These are phyloP conservation scores for Biscutella laevigata DNA, from an alignment of 441 rosid genomes.

Conservation along the genomic window DNA sequence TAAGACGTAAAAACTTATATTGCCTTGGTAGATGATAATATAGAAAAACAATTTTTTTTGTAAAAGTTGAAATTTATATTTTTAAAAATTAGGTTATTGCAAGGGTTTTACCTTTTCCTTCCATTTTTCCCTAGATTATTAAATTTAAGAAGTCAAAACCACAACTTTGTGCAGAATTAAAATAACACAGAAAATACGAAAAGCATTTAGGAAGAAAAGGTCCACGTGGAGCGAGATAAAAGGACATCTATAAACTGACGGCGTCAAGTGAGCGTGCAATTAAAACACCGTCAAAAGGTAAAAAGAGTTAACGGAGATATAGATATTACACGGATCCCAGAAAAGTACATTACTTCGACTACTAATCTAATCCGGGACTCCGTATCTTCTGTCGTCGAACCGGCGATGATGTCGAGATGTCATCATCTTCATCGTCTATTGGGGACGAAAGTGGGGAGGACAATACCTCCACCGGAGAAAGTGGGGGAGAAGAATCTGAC, in stretches of 20 bases:
- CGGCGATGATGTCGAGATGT: slow-evolving; percentile 14
- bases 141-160: background rate
- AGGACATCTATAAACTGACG: slow-evolving; percentile 25
- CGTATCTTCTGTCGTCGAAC: slow-evolving; percentile 23
- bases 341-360: too few relatives aligned
- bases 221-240: slow-evolving; percentile 20
- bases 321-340: slow-evolving; percentile 23
- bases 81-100: too few relatives aligned
- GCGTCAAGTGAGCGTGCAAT: slow-evolving; percentile 30
- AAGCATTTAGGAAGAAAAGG: slow-evolving; percentile 7
- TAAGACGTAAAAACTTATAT: too few relatives aligned
- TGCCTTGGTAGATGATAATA: too few relatives aligned
- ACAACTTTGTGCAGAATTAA: background rate
- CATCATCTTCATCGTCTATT: background rate
- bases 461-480: slow-evolving; percentile 27
- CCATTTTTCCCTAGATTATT: background rate
- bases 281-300: slow-evolving; percentile 23
- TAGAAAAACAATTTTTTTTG: too few relatives aligned
- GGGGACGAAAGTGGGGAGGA: slow-evolving; percentile 23
- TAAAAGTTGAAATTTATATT: too few relatives aligned
- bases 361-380: slow-evolving; percentile 26
- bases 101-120: too few relatives aligned
- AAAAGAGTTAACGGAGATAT: slow-evolving; percentile 24
- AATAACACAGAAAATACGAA: background rate
- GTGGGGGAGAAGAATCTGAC: slow-evolving; percentile 29